Evolutionary conservation across 768 basidiomycete species (phyloP), one percentile per base, ranked within the genome.

Genomic region (Cystoderma amianthinum): DNA sequence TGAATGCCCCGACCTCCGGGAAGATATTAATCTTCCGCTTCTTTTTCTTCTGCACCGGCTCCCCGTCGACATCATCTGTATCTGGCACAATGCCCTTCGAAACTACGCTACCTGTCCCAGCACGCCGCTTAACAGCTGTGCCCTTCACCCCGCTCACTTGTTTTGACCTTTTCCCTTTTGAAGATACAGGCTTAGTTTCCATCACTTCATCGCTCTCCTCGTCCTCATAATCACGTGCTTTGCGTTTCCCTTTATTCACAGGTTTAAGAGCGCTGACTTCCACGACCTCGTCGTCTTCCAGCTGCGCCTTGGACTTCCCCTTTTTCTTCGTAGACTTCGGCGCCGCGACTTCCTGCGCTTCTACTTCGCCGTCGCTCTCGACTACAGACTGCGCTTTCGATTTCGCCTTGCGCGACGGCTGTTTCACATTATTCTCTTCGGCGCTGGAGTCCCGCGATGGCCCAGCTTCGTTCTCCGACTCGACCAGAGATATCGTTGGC

Each of bases 11-110:
- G 24, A 64, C 61, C 18, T 59, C 41, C 4, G 65, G 62, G 51
- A 81, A 81, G n/a, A 83, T 48, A 44, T 79, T 78, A 41, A 86
- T 76, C 60, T 79, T 84, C 46, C 81, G 72, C 51, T 77, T 83
- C 62, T 82, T 85, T 65, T 81, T 82, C 61, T 76, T 80, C 12
- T 61, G 71, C 6, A 44, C 61, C 28, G 49, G 38, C n/a, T 46
- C 57, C 17, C 46, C 57, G 10, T 51, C 49, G 21, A 43, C 53
- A 24, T 50, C 52, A 12, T 44, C 47, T 24, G 45, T 32, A 19
- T 50, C 23, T 6, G 7, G n/a, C 30, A 43, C 39, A 22, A 49
- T 43, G 16, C 47, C 18, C 17, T n/a, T 36, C n/a, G 54, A 47
- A 47, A 48, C 57, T 42, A 48, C 54, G 44, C 24, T 25, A 41